These are phyloP conservation scores for Hermanozyma aechmeae DNA, from an alignment of 805 yeast species.

Conservation along the genomic window DNA sequence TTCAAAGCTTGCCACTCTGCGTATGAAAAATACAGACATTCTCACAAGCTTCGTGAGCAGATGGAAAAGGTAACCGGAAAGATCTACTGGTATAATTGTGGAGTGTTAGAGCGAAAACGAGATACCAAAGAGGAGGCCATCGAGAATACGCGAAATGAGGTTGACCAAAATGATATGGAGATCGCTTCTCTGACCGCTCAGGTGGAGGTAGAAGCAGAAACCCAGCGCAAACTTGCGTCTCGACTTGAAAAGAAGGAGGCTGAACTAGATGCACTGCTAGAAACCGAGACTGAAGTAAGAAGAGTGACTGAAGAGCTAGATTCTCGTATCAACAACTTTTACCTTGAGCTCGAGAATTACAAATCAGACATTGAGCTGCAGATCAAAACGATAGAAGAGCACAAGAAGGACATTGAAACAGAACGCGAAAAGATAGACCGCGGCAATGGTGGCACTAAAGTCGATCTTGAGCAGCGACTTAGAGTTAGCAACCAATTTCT, in stretches of 20 bases:
- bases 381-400: slow-evolving; percentile 4
- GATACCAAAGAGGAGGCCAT: slow-evolving; percentile 5
- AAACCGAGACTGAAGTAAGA: too few species aligned
- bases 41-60: slow-evolving; percentile 23
- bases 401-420: slow-evolving; percentile 12
- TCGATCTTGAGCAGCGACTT: slow-evolving; percentile 15
- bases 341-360: slow-evolving; percentile 7
- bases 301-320: too few species aligned
- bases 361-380: slow-evolving; percentile 13
- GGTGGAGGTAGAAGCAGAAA: too few species aligned
- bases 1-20: slow-evolving; percentile 19
- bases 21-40: slow-evolving; percentile 24
- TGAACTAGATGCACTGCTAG: neutral
- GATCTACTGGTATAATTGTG: slow-evolving; percentile 33
- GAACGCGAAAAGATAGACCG: slow-evolving; percentile 33
- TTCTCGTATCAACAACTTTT: slow-evolving; percentile 3
- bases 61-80: slow-evolving; percentile 29
- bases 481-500: too few species aligned
- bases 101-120: slow-evolving; percentile 15
- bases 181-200: too few species aligned
- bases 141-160: too few species aligned
- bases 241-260: neutral
- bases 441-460: slow-evolving; percentile 36
- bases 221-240: too few species aligned
- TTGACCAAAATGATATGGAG: too few species aligned